Base-by-base conservation (phyloP, 1,284 basidiomycete species). In the Fomitiporia mediterranea region DNA sequence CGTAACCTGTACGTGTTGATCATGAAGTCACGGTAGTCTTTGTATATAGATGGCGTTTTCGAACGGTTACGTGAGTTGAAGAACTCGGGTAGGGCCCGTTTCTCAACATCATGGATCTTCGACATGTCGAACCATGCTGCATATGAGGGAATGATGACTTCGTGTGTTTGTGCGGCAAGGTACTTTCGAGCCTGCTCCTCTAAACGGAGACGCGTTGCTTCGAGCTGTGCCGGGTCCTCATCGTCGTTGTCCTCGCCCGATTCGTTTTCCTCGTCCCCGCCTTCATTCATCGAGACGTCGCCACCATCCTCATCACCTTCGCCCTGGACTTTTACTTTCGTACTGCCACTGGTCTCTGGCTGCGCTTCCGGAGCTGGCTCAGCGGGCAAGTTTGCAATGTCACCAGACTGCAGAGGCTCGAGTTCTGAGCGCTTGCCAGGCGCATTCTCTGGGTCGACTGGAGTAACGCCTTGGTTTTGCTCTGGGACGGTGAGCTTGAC, bases 1-100 rank as follows among this genome's bases (percentile, higher is more conserved):
- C 97, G 84, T 49, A 99, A 79, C 42, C 96, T 81, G 73, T 98
- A 99, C 2, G 96, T 96, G 75, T 99, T 98, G 72, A 99, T 85
- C 94, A 99, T 99, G 66, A 99, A 99, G 78, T 99, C 96, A 61
- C 96, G 86, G 69, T 99, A 99, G 71, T 98, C 96, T 72, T 98
- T 99, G 80, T 99, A 99, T 63, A 98, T 93, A 28, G 90, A 82
- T 0, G 96, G 96, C 0, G 95, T 98, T 75, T 99, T 99, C 62
- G 88, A 91, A 63, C 96, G 76, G 70, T 97, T 96, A 61, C 93
- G 81, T 57, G 91, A 92, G 70, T 95, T 96, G 82, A 99, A 99
- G 80, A 98, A 99, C 72, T 99, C 96, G 39, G 96, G 97, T 25
- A 99, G 76, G 2, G 94, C 91, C 64, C 92, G 86, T 60, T 87